These are phyloP conservation scores for Hyaloscypha finlandica DNA, from an alignment of 495 filamentous ascomycete genomes.

Conservation along the genomic window DNA sequence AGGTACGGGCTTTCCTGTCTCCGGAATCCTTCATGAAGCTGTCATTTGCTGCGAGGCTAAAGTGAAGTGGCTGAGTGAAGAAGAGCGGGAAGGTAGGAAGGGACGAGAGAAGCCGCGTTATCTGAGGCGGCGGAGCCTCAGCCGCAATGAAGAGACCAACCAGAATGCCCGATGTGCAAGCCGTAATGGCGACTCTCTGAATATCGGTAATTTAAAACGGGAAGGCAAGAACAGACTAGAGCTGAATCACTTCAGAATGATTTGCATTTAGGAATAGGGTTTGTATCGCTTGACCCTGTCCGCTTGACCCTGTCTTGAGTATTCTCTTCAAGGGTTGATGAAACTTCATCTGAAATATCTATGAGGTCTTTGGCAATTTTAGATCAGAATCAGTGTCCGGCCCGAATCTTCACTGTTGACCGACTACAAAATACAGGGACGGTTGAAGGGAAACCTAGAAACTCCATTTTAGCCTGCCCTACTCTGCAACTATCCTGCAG, in stretches of 20 bases:
- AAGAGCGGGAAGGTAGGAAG: too few species aligned
- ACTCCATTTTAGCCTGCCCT: constrained; percentile 25
- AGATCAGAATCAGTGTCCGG: background rate
- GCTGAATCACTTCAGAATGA: background rate
- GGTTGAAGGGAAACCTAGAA: constrained; percentile 19
- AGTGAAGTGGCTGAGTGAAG: too few species aligned
- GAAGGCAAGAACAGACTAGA: background rate
- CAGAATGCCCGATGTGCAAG: too few species aligned
- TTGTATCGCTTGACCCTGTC: constrained; percentile 17
- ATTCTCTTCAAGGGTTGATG: constrained; percentile 25
- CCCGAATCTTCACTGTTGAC: background rate
- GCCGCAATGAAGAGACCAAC: too few species aligned
- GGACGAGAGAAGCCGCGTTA: too few species aligned
- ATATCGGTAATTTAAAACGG: too few species aligned
- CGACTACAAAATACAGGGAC: background rate
- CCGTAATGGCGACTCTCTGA: too few species aligned
- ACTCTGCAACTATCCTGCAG: constrained; percentile 24
- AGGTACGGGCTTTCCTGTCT: too few species aligned
- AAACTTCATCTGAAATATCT: background rate
- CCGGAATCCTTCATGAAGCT: too few species aligned
- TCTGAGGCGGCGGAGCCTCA: too few species aligned
- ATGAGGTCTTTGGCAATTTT: background rate
- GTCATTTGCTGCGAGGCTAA: too few species aligned
- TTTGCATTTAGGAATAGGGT: background rate
- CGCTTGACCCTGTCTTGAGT: constrained; percentile 15